A percentile compares a stretch with the other conserved stretches of the same genome.
Evolutionary conservation across 345 rosid genomes (phyloP).

Genomic region (Eucalyptus globulus): DNA sequence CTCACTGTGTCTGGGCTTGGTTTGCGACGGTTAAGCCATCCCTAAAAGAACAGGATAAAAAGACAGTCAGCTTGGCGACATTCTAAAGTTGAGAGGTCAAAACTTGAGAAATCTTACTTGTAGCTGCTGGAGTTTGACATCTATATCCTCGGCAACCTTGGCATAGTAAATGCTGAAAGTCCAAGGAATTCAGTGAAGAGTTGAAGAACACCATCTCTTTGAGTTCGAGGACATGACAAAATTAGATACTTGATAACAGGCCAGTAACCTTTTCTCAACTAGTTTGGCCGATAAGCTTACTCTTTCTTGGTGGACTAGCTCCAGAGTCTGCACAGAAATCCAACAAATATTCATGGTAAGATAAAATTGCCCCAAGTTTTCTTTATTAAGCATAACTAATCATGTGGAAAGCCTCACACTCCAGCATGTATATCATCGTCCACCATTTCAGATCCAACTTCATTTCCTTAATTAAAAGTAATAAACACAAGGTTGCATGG

Average conservation of each 20-base stretch:
- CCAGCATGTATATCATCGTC: neutral
- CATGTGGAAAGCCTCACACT: neutral
- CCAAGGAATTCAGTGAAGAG: neutral
- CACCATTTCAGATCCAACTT: neutral
- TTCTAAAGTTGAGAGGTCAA: neutral
- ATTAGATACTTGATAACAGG: neutral
- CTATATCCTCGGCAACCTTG: slow-evolving; percentile 29
- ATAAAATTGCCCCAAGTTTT: neutral
- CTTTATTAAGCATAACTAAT: neutral
- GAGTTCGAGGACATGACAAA: neutral
- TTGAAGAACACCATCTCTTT: neutral
- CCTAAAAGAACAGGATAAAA: neutral
- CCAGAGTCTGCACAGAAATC: slow-evolving; percentile 25
- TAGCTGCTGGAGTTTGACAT: slow-evolving; percentile 40
- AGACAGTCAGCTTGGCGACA: neutral
- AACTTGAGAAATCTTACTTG: slow-evolving; percentile 20
- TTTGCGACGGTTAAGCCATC: neutral
- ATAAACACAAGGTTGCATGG: neutral
- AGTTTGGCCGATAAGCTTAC: slow-evolving; percentile 37
- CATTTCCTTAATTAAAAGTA: neutral
- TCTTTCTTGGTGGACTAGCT: slow-evolving; percentile 61
- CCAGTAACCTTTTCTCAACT: slow-evolving; percentile 33
- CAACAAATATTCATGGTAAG: neutral
- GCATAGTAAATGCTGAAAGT: slow-evolving; percentile 42
- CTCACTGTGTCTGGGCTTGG: neutral